These are phyloP conservation scores for Pseudocercospora fuligena DNA, from an alignment of 2,329 filamentous ascomycete genomes.

Conservation along the genomic window DNA sequence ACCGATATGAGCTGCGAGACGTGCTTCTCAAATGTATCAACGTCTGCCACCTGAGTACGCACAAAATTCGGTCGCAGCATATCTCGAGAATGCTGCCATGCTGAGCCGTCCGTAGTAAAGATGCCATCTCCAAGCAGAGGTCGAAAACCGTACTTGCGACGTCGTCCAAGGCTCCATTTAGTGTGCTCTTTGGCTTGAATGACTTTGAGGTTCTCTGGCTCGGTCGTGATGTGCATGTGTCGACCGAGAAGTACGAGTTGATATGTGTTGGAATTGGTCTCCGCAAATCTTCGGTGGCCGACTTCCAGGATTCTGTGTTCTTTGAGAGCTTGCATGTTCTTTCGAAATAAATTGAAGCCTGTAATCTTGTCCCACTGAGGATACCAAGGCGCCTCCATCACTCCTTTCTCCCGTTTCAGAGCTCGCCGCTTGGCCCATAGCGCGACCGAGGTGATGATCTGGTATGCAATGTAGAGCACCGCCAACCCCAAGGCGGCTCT, in stretches of 20 bases:
- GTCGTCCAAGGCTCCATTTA: conserved; percentile 49
- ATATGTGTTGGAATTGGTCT: conserved; percentile 43
- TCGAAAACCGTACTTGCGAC: conserved; percentile 43
- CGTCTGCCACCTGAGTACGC: conserved; percentile 57
- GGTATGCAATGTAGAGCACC: conserved; percentile 42
- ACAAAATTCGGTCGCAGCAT: conserved; percentile 61
- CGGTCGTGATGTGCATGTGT: conserved; percentile 47
- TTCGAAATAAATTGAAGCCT: conserved; percentile 56
- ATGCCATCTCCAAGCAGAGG: conserved; percentile 50
- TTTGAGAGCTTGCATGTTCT: conserved; percentile 46
- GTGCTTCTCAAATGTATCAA: conserved; percentile 65
- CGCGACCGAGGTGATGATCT: conserved; percentile 41
- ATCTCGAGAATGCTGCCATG: conserved; percentile 46
- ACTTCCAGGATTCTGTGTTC: conserved; percentile 44
- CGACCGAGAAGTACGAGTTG: conserved; percentile 44
- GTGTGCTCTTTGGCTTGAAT: conserved; percentile 53
- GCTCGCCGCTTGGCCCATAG: conserved; percentile 44
- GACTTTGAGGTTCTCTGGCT: conserved; percentile 56
- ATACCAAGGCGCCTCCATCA: conserved; percentile 51
- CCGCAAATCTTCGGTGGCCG: conserved; percentile 41
- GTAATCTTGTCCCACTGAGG: conserved; percentile 61
- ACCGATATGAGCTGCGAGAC: conserved; percentile 62
- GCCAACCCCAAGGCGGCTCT: conserved; percentile 38
- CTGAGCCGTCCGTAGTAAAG: conserved; percentile 53
- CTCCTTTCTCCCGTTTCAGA: conserved; percentile 51